Evolutionary conservation across 2,329 filamentous ascomycete genomes (phyloP).

Genomic region (Alternaria metachromatica): DNA sequence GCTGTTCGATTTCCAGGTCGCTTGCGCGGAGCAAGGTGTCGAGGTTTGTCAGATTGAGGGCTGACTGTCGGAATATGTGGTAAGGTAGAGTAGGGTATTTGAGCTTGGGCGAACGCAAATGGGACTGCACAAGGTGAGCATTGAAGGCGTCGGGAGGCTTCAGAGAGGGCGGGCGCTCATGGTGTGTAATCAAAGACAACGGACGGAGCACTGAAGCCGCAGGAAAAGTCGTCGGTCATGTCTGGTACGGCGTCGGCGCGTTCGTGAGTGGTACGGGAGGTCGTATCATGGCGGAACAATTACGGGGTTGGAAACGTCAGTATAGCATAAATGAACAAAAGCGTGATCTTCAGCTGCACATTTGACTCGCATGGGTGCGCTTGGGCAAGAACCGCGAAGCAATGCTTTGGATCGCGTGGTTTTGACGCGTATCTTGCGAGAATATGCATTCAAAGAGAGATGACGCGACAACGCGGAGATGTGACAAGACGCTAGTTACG

Average conservation of each 20-base stretch:
- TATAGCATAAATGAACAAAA: neutral
- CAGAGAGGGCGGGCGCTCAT: neutral
- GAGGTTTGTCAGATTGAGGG: neutral
- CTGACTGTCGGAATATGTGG: neutral
- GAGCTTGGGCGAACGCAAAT: neutral
- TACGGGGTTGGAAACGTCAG: neutral
- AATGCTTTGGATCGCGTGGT: neutral
- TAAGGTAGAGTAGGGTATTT: neutral
- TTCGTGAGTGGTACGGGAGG: neutral
- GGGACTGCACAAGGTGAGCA: neutral
- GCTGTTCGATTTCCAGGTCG: neutral
- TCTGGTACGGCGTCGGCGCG: neutral
- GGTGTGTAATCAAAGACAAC: neutral
- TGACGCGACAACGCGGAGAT: neutral
- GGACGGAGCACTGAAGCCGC: neutral
- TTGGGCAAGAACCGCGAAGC: neutral
- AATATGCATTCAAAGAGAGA: neutral
- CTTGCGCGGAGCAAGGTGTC: neutral
- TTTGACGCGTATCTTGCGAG: neutral
- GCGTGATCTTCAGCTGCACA: neutral
- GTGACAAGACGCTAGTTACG: neutral
- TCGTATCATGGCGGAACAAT: neutral
- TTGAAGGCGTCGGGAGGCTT: neutral
- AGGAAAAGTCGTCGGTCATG: neutral
- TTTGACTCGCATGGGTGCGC: neutral